These are phyloP conservation scores for Geopyxis carbonaria DNA, from an alignment of 495 filamentous ascomycete genomes.

Conservation along the genomic window DNA sequence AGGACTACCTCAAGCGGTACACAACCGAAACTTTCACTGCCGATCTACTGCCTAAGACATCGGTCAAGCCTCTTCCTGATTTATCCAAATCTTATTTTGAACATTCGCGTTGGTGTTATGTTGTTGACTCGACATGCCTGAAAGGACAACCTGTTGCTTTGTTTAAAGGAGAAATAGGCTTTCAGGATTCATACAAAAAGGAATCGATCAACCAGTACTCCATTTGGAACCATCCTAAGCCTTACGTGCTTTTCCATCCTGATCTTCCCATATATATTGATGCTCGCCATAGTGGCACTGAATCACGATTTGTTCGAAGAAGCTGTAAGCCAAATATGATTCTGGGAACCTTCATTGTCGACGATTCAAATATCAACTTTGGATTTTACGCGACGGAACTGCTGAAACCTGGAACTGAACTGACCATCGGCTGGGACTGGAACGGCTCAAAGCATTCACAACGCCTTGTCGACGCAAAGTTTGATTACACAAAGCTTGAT, in stretches of 20 bases:
- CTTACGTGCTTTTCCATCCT: slow-evolving; percentile 72
- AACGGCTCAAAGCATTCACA: slow-evolving; percentile 18
- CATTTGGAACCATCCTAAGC: slow-evolving; percentile 58
- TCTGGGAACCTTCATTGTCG: slow-evolving; percentile 65
- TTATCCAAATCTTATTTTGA: slow-evolving; percentile 8
- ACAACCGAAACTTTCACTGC: slow-evolving; percentile 10
- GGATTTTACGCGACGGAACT: slow-evolving; percentile 60
- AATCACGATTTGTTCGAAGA: slow-evolving; percentile 65
- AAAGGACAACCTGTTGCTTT: slow-evolving; percentile 63
- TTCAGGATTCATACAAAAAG: slow-evolving; percentile 56
- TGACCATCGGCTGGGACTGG: slow-evolving; percentile 53
- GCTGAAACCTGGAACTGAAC: slow-evolving; percentile 44
- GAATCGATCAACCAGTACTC: slow-evolving; percentile 60
- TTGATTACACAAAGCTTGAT: slow-evolving; percentile 20
- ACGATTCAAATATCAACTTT: slow-evolving; percentile 63
- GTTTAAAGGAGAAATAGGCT: slow-evolving; percentile 69
- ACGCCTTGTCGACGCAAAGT: slow-evolving; percentile 31
- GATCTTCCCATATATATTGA: slow-evolving; percentile 79
- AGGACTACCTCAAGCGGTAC: slow-evolving; percentile 1
- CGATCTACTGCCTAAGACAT: slow-evolving; percentile 11
- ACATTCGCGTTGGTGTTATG: slow-evolving; percentile 51
- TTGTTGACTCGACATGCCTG: slow-evolving; percentile 41
- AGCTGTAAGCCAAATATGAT: slow-evolving; percentile 75
- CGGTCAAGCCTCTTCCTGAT: slow-evolving; percentile 16
- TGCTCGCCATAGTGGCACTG: slow-evolving; percentile 64